A percentile compares a stretch with the other conserved stretches of the same genome.
phyloP scores from a whole-genome alignment of 2,329 filamentous ascomycete genomes.

The Trichoderma atrobrunneum region DNA sequence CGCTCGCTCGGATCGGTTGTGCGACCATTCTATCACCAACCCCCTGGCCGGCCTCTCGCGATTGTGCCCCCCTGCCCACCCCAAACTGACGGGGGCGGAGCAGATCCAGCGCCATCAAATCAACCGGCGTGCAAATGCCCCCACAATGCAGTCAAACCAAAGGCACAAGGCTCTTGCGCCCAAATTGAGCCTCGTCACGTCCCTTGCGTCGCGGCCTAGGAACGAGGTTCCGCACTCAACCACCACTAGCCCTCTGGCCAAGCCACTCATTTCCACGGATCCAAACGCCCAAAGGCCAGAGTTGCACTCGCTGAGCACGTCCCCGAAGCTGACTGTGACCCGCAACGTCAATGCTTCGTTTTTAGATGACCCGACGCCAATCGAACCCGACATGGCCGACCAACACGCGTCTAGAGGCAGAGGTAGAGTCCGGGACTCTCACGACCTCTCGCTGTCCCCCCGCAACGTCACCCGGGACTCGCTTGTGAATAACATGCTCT shows the following conservation, averaged over 20 bases:
- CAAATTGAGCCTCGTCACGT: slow-evolving; percentile 20
- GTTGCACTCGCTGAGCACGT: slow-evolving; percentile 18
- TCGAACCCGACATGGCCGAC: slow-evolving; percentile 28
- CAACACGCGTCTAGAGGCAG: slow-evolving; percentile 25
- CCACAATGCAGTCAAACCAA: slow-evolving; percentile 15
- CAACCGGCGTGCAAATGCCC: slow-evolving; percentile 10
- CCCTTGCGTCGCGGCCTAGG: slow-evolving; percentile 20
- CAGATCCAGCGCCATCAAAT: slow-evolving; percentile 17
- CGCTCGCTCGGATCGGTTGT: neutral
- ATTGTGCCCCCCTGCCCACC: slow-evolving; percentile 4
- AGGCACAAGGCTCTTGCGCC: slow-evolving; percentile 9
- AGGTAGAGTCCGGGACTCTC: slow-evolving; percentile 57
- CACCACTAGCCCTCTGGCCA: slow-evolving; percentile 17
- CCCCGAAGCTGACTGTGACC: slow-evolving; percentile 16
- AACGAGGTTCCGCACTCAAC: slow-evolving; percentile 17
- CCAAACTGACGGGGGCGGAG: slow-evolving; percentile 18
- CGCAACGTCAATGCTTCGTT: slow-evolving; percentile 27
- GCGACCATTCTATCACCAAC: neutral
- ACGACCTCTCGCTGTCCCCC: slow-evolving; percentile 80
- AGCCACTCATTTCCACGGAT: slow-evolving; percentile 21
- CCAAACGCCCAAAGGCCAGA: slow-evolving; percentile 14
- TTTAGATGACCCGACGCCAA: slow-evolving; percentile 25
- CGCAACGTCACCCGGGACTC: slow-evolving; percentile 80
- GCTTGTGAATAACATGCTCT: slow-evolving; percentile 91
- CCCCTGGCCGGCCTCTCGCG: neutral